Evolutionary conservation across 2,329 filamentous ascomycete genomes (phyloP).

Genomic region (Bisporella sp.): DNA sequence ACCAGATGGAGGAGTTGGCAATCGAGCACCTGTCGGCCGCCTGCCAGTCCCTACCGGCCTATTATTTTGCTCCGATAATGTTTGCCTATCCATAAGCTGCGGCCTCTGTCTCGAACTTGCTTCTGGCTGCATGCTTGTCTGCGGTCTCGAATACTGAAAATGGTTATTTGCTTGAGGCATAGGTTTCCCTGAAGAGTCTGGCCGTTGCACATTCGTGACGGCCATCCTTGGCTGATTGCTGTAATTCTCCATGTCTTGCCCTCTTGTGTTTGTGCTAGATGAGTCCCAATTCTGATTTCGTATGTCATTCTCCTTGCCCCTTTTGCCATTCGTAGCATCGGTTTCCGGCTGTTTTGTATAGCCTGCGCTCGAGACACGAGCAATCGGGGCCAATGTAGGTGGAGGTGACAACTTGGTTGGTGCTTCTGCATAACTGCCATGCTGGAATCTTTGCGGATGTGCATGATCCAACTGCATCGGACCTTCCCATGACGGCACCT

Average conservation of each 20-base stretch:
- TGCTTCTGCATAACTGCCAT: slow-evolving; percentile 13
- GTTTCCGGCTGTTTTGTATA: slow-evolving; percentile 4
- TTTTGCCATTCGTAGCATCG: neutral
- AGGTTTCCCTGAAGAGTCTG: slow-evolving; percentile 20
- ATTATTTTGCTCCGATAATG: slow-evolving; percentile 12
- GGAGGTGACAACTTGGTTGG: slow-evolving; percentile 33
- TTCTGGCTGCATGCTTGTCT: slow-evolving; percentile 11
- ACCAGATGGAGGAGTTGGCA: slow-evolving; percentile 19
- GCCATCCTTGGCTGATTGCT: slow-evolving; percentile 18
- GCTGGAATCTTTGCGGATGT: slow-evolving; percentile 21
- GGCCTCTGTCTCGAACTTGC: slow-evolving; percentile 7
- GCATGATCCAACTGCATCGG: slow-evolving; percentile 19
- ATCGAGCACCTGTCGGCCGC: slow-evolving; percentile 17
- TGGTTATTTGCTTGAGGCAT: slow-evolving; percentile 9
- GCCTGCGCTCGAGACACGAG: slow-evolving; percentile 27
- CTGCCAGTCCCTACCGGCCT: slow-evolving; percentile 14
- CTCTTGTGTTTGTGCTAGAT: slow-evolving; percentile 8
- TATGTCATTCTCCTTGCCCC: slow-evolving; percentile 2
- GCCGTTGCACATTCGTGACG: slow-evolving; percentile 13
- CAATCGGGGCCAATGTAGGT: slow-evolving; percentile 37
- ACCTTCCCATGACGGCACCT: slow-evolving; percentile 21
- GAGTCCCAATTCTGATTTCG: slow-evolving; percentile 10
- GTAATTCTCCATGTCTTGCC: slow-evolving; percentile 13
- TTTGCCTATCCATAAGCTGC: slow-evolving; percentile 8
- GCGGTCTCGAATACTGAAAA: slow-evolving; percentile 12